A percentile compares a stretch with the other conserved stretches of the same genome.
Evolutionary conservation across 1,284 basidiomycete species (phyloP).

Genomic region (Puccinia triticina): DNA sequence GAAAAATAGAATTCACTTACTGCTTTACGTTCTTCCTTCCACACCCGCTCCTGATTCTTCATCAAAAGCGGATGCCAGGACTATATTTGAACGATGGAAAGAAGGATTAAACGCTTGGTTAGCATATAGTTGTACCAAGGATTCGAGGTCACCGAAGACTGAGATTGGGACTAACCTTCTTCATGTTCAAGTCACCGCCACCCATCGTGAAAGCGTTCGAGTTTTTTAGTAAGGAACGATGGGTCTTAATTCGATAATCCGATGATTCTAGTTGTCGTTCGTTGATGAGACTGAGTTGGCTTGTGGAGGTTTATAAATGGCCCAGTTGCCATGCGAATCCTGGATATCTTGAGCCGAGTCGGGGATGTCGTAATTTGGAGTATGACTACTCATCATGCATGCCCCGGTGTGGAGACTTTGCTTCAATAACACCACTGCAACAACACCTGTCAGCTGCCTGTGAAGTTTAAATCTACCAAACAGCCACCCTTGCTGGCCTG

Average conservation of each 20-base stretch:
- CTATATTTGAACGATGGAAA: constrained; percentile 28
- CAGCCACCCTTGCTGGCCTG: too few relatives aligned
- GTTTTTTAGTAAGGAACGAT: neutral
- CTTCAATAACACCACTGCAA: neutral
- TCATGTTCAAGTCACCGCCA: constrained; percentile 51
- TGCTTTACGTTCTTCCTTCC: constrained; percentile 96
- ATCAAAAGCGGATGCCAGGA: constrained; percentile 96
- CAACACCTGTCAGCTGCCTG: too few relatives aligned
- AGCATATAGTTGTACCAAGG: neutral
- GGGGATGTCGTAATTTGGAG: neutral
- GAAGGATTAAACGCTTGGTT: neutral
- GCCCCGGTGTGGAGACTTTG: constrained; percentile 9
- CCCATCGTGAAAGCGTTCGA: constrained; percentile 31
- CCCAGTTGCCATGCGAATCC: too few relatives aligned
- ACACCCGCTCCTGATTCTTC: constrained; percentile 98
- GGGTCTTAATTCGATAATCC: neutral
- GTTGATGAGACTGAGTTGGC: neutral
- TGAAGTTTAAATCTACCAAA: too few relatives aligned
- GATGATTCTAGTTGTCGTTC: neutral
- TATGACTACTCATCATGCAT: neutral
- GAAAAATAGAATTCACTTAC: constrained; percentile 16
- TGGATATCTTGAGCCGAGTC: too few relatives aligned
- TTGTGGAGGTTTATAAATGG: too few relatives aligned
- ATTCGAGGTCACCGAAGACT: neutral
- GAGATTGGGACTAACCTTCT: constrained; percentile 36